phyloP scores from a whole-genome alignment of 2,329 filamentous ascomycete species.

The Aspergillus sp. region DNA sequence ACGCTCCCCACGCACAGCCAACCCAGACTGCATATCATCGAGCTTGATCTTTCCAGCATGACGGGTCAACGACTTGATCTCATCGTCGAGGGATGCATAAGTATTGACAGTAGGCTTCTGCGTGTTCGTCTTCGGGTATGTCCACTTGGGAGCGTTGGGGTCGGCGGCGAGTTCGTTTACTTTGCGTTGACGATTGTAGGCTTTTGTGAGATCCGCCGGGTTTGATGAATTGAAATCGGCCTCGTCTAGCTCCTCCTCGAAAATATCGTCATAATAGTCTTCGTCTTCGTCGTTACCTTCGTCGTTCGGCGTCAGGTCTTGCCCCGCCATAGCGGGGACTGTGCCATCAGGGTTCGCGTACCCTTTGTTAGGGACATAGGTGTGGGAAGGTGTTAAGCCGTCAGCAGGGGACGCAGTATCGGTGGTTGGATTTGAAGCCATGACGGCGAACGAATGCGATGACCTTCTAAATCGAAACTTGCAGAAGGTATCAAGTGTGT shows the following conservation, averaged over 20 bases:
- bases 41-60: conserved; percentile 85
- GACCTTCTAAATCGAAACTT: neutral
- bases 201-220: conserved; percentile 72
- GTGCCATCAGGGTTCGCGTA: conserved; percentile 43
- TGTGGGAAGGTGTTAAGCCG: conserved; percentile 48
- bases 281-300: conserved; percentile 56
- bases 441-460: conserved; percentile 28
- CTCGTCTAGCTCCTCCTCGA: conserved; percentile 54
- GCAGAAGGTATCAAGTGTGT: conserved; percentile 3
- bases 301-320: conserved; percentile 34
- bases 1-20: conserved; percentile 49
- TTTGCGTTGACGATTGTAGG: conserved; percentile 81
- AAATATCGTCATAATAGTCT: conserved; percentile 62
- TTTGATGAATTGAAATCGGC: conserved; percentile 59
- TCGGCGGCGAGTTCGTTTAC: conserved; percentile 56
- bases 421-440: conserved; percentile 20
- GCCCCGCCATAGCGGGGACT: conserved; percentile 33
- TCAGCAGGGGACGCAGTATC: conserved; percentile 39
- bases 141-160: conserved; percentile 52
- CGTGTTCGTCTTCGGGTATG: conserved; percentile 70
- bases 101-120: conserved; percentile 81
- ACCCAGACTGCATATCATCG: conserved; percentile 59
- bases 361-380: conserved; percentile 51
- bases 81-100: conserved; percentile 76
- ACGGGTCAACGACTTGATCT: conserved; percentile 78